Evolutionary conservation across 2,329 filamentous ascomycete genomes (phyloP), one percentile per base, ranked within the genome.

Genomic region (Aspergillus fischeri): DNA sequence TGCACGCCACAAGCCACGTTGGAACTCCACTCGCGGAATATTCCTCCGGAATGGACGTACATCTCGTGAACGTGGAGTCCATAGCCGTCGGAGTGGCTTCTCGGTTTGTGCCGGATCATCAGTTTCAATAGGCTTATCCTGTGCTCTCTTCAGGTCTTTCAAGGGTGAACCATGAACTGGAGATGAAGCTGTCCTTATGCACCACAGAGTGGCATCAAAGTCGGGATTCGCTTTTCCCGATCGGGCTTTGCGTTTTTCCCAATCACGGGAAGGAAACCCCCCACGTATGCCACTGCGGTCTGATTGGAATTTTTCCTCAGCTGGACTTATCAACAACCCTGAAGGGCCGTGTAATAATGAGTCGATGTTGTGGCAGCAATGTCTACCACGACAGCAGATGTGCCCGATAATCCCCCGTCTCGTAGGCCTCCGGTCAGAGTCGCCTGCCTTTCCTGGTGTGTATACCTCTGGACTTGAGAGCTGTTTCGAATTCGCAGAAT

Each of bases 391-490:
- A 49, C 3, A 47, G 29, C 25, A 45, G 32, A 50, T 54, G 47
- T 10, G 48, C 25, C 48, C 51, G 4, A 42, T 27, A 10, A 25
- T 41, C 8, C 53, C 49, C 24, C 56, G 52, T 24, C 55, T 60
- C 35, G 52, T 44, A 57, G 65, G 25, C 80, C 79, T 51, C 80
- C 80, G 1, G 79, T 81, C 28, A 82, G 81, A 65, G 72, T 79
- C 52, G 80, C 80, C 24, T 81, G 80, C 62, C 72, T 81, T 56
- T 75, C 78, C 53, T 81, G 79, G 79, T 81, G 75, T 58, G 76
- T 70, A 49, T 38, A 38, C 14, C 14, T 5, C 32, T 38, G 14
- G 32, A 38, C 32, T 14, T 38, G 14, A 17, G 8, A 17, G n/a
- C 49, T n/a, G 56, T 57, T 58, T 51, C 54, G 9, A 35, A 47